Evolutionary conservation across 768 basidiomycete species (phyloP), one percentile per base, ranked within the genome.

Genomic region (Neoboletus brunneissimus): DNA sequence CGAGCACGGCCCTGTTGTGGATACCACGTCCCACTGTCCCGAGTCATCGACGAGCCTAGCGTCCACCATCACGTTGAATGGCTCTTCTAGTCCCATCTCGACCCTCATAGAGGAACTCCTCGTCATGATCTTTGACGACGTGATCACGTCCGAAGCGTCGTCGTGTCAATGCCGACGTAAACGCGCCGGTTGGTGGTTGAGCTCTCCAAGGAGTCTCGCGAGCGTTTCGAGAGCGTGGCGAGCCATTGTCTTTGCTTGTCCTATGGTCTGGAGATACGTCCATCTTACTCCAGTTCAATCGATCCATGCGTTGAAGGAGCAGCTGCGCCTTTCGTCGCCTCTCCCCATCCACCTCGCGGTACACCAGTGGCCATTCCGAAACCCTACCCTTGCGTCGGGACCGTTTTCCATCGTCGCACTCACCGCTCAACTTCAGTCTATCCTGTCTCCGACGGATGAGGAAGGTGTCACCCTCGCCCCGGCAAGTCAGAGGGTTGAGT

Each of bases 291-390:
- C 62, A 9, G 6, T 27, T 22, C 59, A 62, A 43, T 51, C 66
- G 10, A 23, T 54, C 3, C 25, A 10, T 35, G 27, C 51, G 0
- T 32, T 65, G 46, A 56, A 47, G 29, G 65, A 64, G 41, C 65
- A 67, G 4, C 23, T 67, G 23, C 18, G n/a, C 7, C 34, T 42
- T 35, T 67, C 66, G 22, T 57, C 53, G 10, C 53, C 49, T 0
- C 23, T 65, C 22, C 44, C 57, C 9, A 59, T 66, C 31, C 41
- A 58, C 22, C 51, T 66, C 34, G 54, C 34, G 0, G 56, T 67
- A 8, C 55, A 62, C 25, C 65, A 67, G 25, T 57, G 65, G 59
- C 62, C 65, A 18, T 58, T 66, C 46, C 65, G 46, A 49, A 53
- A 11, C 23, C 55, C 50, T n/a, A 43, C 34, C n/a, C 25, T 47